Evolutionary conservation across 345 rosid genomes (phyloP), one percentile per base, ranked within the genome.

Genomic region (Pseudoturritis turrita): DNA sequence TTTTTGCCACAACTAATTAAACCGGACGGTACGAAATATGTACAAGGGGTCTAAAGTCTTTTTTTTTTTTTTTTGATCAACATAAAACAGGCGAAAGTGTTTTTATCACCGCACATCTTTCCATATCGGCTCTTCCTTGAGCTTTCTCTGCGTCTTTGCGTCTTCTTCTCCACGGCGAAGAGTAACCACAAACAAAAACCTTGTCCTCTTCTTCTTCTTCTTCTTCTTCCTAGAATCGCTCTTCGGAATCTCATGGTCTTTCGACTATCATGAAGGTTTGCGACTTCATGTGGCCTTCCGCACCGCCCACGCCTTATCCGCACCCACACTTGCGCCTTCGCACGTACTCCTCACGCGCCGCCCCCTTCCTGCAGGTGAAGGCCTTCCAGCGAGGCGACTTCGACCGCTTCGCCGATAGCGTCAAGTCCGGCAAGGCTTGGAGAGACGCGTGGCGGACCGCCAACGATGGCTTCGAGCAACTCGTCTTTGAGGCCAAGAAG

Each of bases 401-500:
- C 55, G 87, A 88, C 78, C 76, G 78, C 41, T 86, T 88, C 74
- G 84, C 91, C 7, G 78, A 63, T 63, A 78, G 79, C 29, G 63
- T 83, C 63, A 82, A 85, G 78, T 90, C 91, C 26, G 88, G 88
- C 15, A 89, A 80, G 72, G 89, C 79, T 37, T 90, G 82, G 83
- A 83, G 75, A 69, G 87, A 88, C 45, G 94, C 92, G 2, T 93
- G 98, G 98, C 81, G 92, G 5, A 79, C 71, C 14, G 91, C 97
- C 45, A 94, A 94, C 77, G 90, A 89, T 67, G 86, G 97, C 22
- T 85, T 94, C 65, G 98, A 94, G 81, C 88, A 73, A 63, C 76
- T 94, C 54, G 56, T 90, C 10, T 94, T 84, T 29, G 98, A 94
- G 74, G 87, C 98, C 12, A 83, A 83, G 86, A 94, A 90, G 71